Base-by-base conservation (phyloP, 2,329 filamentous ascomycete species). In the Colletotrichum higginsianum region DNA sequence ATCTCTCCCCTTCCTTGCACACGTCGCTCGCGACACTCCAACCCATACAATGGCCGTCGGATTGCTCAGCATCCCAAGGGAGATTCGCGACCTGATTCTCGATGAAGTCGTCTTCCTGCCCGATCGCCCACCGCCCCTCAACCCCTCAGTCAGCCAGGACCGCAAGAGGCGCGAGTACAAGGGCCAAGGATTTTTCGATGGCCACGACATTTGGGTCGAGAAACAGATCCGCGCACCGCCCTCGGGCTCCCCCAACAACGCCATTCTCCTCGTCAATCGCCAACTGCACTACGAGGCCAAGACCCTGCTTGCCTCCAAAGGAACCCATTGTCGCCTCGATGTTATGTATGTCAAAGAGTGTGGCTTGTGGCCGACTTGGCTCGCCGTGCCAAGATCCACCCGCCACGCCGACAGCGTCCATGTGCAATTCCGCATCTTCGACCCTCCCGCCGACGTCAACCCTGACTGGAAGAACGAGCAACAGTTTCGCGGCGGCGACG, bases 301-400 rank as follows among this genome's bases (percentile, higher is more conserved):
- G 49, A 63, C 40, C 26, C 53, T 75, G 53, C 58, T 74, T 15
- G 71, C 71, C 30, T 58, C 69, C 23, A 65, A 58, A 35, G 61
- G 64, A 16, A 67, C 61, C 15, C 71, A 71, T 60, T 72, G 53
- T 23, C 72, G 69, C 26, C 66, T 75, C 52, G 73, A 75, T 52
- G 62, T 75, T 35, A 75, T 75, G 73, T 74, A 72, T 56, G 73
- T 75, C 61, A 74, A 72, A 46, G 72, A 74, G 30, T 75, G 73
- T 67, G 73, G 73, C 67, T 62, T 75, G 42, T 74, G 73, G 73
- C 73, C 73, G 57, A 74, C 73, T 61, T 74, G 73, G 73, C 71
- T 74, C 47, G 69, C 72, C 52, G 67, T 74, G 61, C 73, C 73
- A 61, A 70, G 64, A 40, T 55, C 65, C 47, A 65, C 71, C 53